Percentiles rank a stretch among this genome's conserved stretches.
Evolutionary conservation across 1,284 basidiomycete species (phyloP).

Genomic region (Apiotrichum laibachii): DNA sequence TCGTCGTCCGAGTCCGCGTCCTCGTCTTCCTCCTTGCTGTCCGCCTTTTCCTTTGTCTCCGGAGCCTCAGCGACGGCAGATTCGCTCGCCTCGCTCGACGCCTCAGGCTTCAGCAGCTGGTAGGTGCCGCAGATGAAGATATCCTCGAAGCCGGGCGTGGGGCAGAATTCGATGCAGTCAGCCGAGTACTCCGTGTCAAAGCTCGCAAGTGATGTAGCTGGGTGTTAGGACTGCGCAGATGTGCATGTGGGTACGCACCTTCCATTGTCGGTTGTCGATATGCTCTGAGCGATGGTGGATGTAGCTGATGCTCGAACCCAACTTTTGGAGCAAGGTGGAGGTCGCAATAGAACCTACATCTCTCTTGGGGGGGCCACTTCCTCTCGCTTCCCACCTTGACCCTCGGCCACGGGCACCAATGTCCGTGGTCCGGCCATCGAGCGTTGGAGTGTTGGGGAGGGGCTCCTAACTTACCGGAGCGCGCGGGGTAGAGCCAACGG

Average conservation of each 20-base stretch:
- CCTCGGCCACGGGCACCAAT: no score
- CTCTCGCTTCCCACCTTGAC: no score
- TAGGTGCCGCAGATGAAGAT: constrained; percentile 89
- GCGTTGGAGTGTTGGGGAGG: no score
- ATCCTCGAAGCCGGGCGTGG: constrained; percentile 59
- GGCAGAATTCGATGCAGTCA: constrained; percentile 88
- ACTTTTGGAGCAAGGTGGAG: no score
- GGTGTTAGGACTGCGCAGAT: not conserved
- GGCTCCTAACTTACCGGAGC: no score
- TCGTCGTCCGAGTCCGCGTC: not conserved
- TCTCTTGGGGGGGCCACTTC: no score
- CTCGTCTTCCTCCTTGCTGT: constrained; percentile 8
- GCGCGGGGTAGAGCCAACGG: no score
- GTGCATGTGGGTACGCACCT: not conserved
- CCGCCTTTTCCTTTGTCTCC: constrained; percentile 9
- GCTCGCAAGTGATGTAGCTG: constrained; percentile 36
- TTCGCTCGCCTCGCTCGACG: constrained; percentile 3
- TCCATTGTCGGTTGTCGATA: not conserved
- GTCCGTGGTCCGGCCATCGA: no score
- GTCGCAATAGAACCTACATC: no score
- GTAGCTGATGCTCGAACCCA: not conserved
- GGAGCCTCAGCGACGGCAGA: constrained; percentile 1
- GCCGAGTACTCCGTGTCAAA: constrained; percentile 77
- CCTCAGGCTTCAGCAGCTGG: constrained; percentile 58
- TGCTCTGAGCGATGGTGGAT: no score